These are phyloP conservation scores for Coemansia sp. DNA, from an alignment of 192 early-diverging fungal genomes.

Conservation along the genomic window DNA sequence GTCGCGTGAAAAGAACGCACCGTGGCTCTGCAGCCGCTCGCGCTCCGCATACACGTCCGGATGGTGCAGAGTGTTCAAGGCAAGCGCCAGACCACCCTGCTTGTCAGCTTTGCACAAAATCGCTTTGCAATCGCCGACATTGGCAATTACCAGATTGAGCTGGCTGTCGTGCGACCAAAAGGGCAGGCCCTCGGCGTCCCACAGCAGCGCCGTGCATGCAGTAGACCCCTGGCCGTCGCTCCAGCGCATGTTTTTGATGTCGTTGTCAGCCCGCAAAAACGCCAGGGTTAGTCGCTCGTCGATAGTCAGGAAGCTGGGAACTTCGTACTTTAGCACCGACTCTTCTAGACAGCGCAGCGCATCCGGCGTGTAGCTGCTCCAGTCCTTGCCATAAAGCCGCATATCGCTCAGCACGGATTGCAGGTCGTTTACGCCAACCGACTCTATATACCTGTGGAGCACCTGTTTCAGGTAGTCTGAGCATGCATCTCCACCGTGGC, in stretches of 20 bases:
- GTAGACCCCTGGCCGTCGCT: slow-evolving; percentile 65
- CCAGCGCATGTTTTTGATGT: slow-evolving; percentile 49
- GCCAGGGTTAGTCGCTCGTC: slow-evolving; percentile 67
- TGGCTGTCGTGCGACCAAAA: slow-evolving; percentile 66
- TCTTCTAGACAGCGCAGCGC: slow-evolving; percentile 33
- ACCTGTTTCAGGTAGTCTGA: slow-evolving; percentile 42
- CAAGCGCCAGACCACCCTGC: slow-evolving; percentile 55
- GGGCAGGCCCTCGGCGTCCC: slow-evolving; percentile 60
- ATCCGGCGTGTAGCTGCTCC: slow-evolving; percentile 37
- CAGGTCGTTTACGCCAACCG: slow-evolving; percentile 27
- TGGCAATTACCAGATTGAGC: slow-evolving; percentile 61
- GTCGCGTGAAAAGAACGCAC: slow-evolving; percentile 70
- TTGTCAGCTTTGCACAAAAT: slow-evolving; percentile 56
- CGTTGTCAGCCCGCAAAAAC: slow-evolving; percentile 61
- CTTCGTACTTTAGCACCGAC: slow-evolving; percentile 22
- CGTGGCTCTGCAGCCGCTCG: slow-evolving; percentile 66
- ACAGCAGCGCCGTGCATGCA: slow-evolving; percentile 62
- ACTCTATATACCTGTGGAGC: slow-evolving; percentile 37
- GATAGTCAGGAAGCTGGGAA: slow-evolving; percentile 56
- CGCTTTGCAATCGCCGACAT: slow-evolving; percentile 67
- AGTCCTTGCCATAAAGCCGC: slow-evolving; percentile 45
- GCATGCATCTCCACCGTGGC: slow-evolving; percentile 51
- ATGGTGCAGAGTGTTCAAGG: slow-evolving; percentile 67
- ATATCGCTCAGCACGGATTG: slow-evolving; percentile 18
- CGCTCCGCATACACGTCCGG: slow-evolving; percentile 58